Evolutionary conservation across 306 rosid genomes (phyloP), one percentile per base, ranked within the genome.

Genomic region (Ziziphus jujuba): DNA sequence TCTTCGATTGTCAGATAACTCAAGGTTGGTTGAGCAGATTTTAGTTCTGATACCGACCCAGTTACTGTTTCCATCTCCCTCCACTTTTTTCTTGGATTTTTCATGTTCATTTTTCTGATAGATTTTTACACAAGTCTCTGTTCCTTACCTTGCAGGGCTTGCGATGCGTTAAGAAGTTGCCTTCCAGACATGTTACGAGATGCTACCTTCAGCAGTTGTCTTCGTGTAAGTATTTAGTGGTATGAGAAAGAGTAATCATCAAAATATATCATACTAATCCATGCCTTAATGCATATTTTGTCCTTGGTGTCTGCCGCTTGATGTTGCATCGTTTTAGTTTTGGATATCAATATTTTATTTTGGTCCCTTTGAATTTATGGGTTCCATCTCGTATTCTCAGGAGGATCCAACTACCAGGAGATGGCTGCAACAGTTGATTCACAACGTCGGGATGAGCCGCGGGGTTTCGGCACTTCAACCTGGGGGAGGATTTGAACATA

Each of bases 341-440:
- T 2, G 9, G 13, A 40, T 40, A 1, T 40, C 12, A 12, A 11
- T 40, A 40, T 10, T 71, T 70, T 56, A 21, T 57, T 48, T 66
- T 51, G 59, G 55, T 56, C 13, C 68, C 31, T 57, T 75, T 16
- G 33, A 61, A 11, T 43, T 10, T 43, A 19, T 53, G 44, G 53
- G 44, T 11, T 75, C 28, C n/a, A 28, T 77, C 20, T 28, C 35
- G 48, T 40, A 6, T 66, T 23, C 71, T 65, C 72, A 92, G 95
- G 95, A 92, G 50, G 95, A 92, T 75, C 90, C 83, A 75, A 81
- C 86, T 14, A 84, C 90, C n/a, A 83, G 84, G 77, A 82, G 81
- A 74, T 84, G 89, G 95, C 80, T 89, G 51, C 84, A 87, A 31
- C 89, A 85, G 58, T 66, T 92, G 87, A 86, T 84, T 67, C 84